Conservation (phyloP, 495 filamentous ascomycete species). For the Letharia columbiana region DNA sequence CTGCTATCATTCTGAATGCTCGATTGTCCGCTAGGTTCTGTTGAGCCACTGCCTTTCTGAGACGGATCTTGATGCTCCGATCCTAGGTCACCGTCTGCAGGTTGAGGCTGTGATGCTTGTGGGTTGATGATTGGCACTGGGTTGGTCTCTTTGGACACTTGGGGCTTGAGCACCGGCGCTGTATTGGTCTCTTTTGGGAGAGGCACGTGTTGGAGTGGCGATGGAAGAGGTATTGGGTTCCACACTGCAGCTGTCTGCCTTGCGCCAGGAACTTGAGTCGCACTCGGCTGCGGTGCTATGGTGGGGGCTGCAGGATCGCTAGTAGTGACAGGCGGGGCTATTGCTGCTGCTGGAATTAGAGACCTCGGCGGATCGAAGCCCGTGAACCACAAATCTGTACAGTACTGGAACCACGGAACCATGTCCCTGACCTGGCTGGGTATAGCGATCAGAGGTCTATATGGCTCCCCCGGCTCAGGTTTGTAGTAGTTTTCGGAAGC, state of each 20-base stretch:
- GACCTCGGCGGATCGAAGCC: constrained; percentile 11
- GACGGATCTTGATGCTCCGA: neutral
- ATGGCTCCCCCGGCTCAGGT: constrained; percentile 10
- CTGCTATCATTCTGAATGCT: neutral
- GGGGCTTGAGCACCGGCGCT: too few relatives aligned
- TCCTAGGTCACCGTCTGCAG: neutral
- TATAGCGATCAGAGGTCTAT: constrained; percentile 7
- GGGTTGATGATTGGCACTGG: neutral
- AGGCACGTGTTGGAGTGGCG: neutral
- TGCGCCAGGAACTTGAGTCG: constrained; percentile 3
- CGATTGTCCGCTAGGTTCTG: neutral
- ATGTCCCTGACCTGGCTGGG: constrained; percentile 3
- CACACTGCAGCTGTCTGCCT: neutral
- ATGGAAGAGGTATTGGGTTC: neutral
- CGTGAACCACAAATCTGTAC: constrained; percentile 6
- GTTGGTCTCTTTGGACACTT: too few relatives aligned
- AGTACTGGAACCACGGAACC: constrained; percentile 5
- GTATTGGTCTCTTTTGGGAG: neutral
- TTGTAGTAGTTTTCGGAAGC: constrained; percentile 7
- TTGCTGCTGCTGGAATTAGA: constrained; percentile 7
- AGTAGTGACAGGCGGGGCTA: neutral
- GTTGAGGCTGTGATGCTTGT: neutral
- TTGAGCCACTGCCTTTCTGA: neutral
- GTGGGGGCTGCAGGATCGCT: neutral
- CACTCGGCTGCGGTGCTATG: neutral